Base-by-base conservation (phyloP, 179 eudicot genomes). In the Corrigiola litoralis region DNA sequence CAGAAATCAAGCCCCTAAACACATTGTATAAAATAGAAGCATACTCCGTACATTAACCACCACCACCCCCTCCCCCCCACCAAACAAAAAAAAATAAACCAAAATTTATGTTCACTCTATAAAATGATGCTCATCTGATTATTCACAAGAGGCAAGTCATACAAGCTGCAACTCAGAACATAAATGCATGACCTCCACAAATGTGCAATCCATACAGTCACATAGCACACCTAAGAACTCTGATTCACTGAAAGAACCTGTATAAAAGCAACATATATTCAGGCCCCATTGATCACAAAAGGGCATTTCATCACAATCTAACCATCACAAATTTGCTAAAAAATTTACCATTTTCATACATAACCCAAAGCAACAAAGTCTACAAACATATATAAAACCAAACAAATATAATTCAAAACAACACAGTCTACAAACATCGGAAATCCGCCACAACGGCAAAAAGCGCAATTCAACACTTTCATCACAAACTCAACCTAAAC, bases 241-340 rank as follows among this genome's bases (percentile, higher is more conserved):
- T 12, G 65, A 20, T 50, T 20, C 36, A 59, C 18, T 31, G 60
- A 6, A 0, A 54, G 45, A 31, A 38, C 27, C 16, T 14, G 54
- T 53, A 27, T n/a, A 49, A 41, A 24, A 46, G 21, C 58, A 74
- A 29, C 46, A 56, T 12, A 66, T 53, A 68, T 28, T 52, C 56
- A 45, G 54, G 31, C 75, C 75, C 60, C 49, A 29, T 31, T 65
- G 16, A 60, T n/a, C n/a, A n/a, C n/a, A n/a, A 61, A 36, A n/a
- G n/a, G n/a, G n/a, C n/a, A n/a, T n/a, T n/a, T n/a, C n/a, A n/a
- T n/a, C n/a, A n/a, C n/a, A n/a, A n/a, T n/a, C n/a, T n/a, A n/a
- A n/a, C n/a, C n/a, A n/a, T n/a, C n/a, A n/a, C n/a, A n/a, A n/a
- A n/a, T n/a, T n/a, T n/a, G n/a, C n/a, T n/a, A n/a, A n/a, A n/a